Base-by-base conservation (phyloP, 352 stramenopile genomes). In the Phytophthora cajani region DNA sequence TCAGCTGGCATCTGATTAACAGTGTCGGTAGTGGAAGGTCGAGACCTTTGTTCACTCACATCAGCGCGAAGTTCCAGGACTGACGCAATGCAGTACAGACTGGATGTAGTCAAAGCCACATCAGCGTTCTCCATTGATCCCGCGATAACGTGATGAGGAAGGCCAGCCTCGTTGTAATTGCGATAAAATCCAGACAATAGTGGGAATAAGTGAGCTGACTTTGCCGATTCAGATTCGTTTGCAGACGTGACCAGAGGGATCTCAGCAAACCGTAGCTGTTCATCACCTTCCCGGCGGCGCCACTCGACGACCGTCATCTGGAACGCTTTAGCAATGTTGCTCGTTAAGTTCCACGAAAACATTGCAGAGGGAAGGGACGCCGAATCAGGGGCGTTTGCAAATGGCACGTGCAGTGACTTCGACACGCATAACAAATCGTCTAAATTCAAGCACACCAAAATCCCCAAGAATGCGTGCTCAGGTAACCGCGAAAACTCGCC, bases 301-400 rank as follows among this genome's bases (percentile, higher is more conserved):
- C 47, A 46, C 9, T 72, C n/a, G 2, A 50, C 25, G 32, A 42
- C 50, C 63, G 38, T 40, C 21, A 57, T n/a, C n/a, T 77, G 77
- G 32, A 86, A 87, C 8, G 47, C 33, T 62, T 82, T 89, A 32
- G 67, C 69, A 12, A 89, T 74, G 30, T 54, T 74, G 59, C 71
- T 89, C 21, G 81, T 81, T 25, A 88, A 64, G 55, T 90, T 73
- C 81, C 82, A 90, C 30, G 75, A 81, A 21, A 82, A 58, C 73
- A 90, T 83, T 50, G 77, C 74, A 36, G 74, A 63, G 32, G 75
- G 75, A 30, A 84, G 44, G 4, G 54, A 46, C 16, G 46, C 25
- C n/a, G 62, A 32, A 17, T 69, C 47, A 6, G 33, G 6, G 4
- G 23, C 27, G 36, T 38, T 71, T 4, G 23, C 25, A 55, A 36